Base-by-base conservation (phyloP, 148 eudicot genomes). In the Dysphania ambrosioides region DNA sequence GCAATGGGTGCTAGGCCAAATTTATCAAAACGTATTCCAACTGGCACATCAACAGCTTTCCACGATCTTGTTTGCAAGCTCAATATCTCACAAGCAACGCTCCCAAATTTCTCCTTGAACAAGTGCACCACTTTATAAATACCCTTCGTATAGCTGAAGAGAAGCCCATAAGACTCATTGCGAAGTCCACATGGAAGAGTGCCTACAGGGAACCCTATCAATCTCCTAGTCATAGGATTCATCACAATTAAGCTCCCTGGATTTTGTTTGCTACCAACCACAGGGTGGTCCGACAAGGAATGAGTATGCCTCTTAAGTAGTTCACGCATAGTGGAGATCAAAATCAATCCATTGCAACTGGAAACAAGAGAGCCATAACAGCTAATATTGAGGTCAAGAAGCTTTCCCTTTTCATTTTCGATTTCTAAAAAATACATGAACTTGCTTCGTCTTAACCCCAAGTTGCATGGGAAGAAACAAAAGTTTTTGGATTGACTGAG, bases 101-200 rank as follows among this genome's bases (percentile, higher is more conserved):
- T 31, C 16, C 29, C 56, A 30, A 3, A 29, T 35, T 55, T 68
- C 29, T 83, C 88, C 60, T 76, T 74, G 34, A 78, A 83, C 78
- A 85, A 71, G 74, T 83, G 86, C 24, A 85, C 86, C 63, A 85
- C 86, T 67, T 80, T 85, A 30, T 70, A 85, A 35, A 51, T 75
- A 12, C 72, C 69, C 26, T 74, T 55, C 26, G 61, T 55, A 56
- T 70, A 76, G 79, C 79, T 80, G 71, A 59, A 83, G 18, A 74
- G 59, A 3, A 85, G 74, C 49, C 86, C 88, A 63, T 78, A 85
- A 15, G 82, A 78, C 70, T 86, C 83, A 1, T 58, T 30, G 19
- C 9, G 0, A 38, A 21, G 24, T 30, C 6, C 49, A 59, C 13
- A 21, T 8, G 83, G 72, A 65, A 70, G 68, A 23, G 81, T 77